Conservation (phyloP, 768 basidiomycete species). For the Tylopilus intermedius region DNA sequence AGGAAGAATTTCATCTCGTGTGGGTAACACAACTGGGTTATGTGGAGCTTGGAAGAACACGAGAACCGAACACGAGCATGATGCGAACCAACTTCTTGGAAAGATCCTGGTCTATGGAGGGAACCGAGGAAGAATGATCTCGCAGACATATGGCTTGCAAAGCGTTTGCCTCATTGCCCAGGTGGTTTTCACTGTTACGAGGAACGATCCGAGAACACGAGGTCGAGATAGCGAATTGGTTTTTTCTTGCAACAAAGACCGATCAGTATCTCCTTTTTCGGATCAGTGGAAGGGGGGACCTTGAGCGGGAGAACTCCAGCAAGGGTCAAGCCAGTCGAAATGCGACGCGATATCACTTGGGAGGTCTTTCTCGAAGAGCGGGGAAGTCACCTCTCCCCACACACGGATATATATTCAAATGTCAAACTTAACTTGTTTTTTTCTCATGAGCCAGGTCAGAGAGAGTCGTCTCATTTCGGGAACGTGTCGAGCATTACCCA, state of each 20-base stretch:
- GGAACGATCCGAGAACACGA: slow-evolving; percentile 8
- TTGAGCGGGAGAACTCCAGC: neutral
- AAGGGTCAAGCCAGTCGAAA: neutral
- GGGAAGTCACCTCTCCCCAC: neutral
- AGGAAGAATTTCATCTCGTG: slow-evolving; percentile 6
- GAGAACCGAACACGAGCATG: neutral
- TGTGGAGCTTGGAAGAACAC: neutral
- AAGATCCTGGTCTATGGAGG: neutral
- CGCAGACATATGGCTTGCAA: neutral
- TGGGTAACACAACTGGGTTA: neutral
- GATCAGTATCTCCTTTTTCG: neutral
- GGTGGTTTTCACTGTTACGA: neutral
- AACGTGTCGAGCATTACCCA: neutral
- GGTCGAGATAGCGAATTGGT: slow-evolving; percentile 11
- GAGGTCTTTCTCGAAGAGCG: neutral
- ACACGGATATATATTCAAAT: slow-evolving; percentile 1
- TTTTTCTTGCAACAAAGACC: neutral
- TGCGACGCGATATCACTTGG: too few relatives aligned
- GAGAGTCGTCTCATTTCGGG: neutral
- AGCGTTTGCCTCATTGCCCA: neutral
- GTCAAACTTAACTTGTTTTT: slow-evolving; percentile 2
- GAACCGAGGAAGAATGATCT: neutral
- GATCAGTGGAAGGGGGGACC: neutral
- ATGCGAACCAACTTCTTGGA: neutral
- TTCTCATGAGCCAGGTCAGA: neutral